phyloP scores from a whole-genome alignment of 139 green algal species.

The Marvania coccoides region DNA sequence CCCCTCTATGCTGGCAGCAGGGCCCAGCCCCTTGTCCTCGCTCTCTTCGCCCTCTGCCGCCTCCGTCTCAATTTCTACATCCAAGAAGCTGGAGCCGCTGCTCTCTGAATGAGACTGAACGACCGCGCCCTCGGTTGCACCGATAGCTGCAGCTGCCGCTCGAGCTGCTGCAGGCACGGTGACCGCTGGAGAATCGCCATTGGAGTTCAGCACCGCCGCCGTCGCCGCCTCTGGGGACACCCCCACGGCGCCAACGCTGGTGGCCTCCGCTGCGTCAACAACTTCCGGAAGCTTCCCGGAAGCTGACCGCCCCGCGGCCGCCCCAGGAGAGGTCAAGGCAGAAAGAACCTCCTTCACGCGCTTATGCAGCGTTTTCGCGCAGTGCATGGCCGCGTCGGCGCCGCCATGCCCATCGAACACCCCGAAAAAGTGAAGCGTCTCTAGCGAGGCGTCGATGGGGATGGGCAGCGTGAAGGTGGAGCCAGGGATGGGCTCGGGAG shows the following conservation, averaged over 20 bases:
- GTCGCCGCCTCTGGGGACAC: no score
- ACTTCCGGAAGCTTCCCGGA: neutral
- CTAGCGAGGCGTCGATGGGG: slow-evolving; percentile 4
- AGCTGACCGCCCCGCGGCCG: neutral
- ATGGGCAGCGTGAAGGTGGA: no score
- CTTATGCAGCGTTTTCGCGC: slow-evolving; percentile 51
- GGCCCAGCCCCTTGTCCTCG: neutral
- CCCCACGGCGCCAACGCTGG: neutral
- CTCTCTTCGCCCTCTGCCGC: neutral
- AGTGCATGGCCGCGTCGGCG: slow-evolving; percentile 57
- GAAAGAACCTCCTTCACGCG: slow-evolving; percentile 39
- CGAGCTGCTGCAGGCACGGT: no score
- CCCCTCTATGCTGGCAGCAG: neutral
- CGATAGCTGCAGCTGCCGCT: no score
- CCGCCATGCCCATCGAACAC: slow-evolving; percentile 80
- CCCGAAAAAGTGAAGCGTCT: slow-evolving; percentile 71
- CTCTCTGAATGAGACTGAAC: neutral
- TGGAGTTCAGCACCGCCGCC: no score
- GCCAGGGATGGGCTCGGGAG: no score
- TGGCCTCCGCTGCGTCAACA: neutral
- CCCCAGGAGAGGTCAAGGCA: slow-evolving; percentile 2
- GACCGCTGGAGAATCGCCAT: no score
- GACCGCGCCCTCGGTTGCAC: no score
- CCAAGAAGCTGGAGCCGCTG: neutral
- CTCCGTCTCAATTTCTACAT: neutral